Evolutionary conservation across 306 rosid genomes (phyloP), one percentile per base, ranked within the genome.

Genomic region (Dryas octopetala): DNA sequence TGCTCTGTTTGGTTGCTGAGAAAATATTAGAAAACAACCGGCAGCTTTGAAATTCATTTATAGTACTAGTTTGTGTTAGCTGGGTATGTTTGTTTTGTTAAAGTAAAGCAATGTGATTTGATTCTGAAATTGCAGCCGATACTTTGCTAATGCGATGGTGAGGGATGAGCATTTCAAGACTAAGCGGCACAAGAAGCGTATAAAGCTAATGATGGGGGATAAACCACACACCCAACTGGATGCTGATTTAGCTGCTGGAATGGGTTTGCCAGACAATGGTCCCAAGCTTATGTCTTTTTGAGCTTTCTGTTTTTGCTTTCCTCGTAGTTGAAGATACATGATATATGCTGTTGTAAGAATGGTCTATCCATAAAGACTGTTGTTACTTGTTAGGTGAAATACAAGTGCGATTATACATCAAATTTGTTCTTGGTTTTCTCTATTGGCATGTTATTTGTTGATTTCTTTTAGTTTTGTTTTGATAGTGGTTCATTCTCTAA

Each of bases 181-280:
- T 46, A 95, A 91, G 80, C 87, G 89, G 68, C 98, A 95, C 87
- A 89, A 64, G 91, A 91, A 86, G 83, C 88, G 89, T 19, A 54
- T 81, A 50, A 95, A 95, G 82, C 83, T 40, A 60, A 84, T 95
- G 98, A 78, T 73, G 87, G 98, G 89, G 32, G 97, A 97, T 32
- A 32, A 32, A 55, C 98, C 98, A 7, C 98, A 95, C 68, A 88
- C 91, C 9, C 98, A 95, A 77, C 89, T 95, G 32, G 98, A 91
- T 57, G 98, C 98, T 0, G 98, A 95, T 1, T 67, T 95, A 83
- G 98, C 98, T 49, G 87, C 84, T 19, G 98, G 98, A 60, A 91
- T 95, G 98, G 98, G 98, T 64, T 89, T 84, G 95, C 98, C 97
- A 1, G 98, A 95, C 77, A 91, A 95, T 59, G 98, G 97, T 54